Evolutionary conservation across 768 basidiomycete genomes (phyloP).

Genomic region (Phylloporus rhodoxanthus): DNA sequence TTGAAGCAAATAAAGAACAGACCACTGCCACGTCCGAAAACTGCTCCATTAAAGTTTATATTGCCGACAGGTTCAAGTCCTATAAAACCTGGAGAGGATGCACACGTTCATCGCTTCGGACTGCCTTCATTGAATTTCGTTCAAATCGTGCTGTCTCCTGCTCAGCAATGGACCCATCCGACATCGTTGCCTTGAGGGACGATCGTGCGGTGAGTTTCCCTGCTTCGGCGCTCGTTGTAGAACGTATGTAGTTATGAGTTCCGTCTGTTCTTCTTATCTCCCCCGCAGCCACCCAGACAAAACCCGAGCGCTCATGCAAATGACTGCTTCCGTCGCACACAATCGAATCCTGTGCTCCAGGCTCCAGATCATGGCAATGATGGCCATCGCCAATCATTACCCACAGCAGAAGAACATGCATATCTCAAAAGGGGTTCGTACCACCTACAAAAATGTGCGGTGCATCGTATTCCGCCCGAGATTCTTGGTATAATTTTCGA

Average conservation of each 20-base stretch:
- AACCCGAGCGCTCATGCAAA: background rate
- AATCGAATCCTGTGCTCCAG: background rate
- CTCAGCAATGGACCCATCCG: background rate
- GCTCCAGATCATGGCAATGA: background rate
- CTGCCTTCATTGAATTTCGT: background rate
- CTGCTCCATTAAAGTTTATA: too few species aligned
- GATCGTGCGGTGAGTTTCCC: slow-evolving; percentile 10
- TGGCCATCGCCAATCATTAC: background rate
- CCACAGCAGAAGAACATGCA: background rate
- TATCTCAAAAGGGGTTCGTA: background rate
- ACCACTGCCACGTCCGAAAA: background rate
- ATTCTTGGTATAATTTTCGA: slow-evolving; percentile 34
- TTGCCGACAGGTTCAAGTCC: background rate
- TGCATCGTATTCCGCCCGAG: slow-evolving; percentile 28
- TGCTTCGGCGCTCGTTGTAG: background rate
- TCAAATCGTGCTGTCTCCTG: background rate
- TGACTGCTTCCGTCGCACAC: background rate
- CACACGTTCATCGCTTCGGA: background rate
- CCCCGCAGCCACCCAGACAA: background rate
- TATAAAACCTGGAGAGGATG: background rate
- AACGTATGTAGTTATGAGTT: slow-evolving; percentile 1
- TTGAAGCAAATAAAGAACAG: background rate
- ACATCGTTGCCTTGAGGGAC: background rate
- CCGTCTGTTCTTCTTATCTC: background rate
- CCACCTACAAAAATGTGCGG: background rate